Base-by-base conservation (phyloP, 2,329 filamentous ascomycete species). In the Ilyonectria destructans region DNA sequence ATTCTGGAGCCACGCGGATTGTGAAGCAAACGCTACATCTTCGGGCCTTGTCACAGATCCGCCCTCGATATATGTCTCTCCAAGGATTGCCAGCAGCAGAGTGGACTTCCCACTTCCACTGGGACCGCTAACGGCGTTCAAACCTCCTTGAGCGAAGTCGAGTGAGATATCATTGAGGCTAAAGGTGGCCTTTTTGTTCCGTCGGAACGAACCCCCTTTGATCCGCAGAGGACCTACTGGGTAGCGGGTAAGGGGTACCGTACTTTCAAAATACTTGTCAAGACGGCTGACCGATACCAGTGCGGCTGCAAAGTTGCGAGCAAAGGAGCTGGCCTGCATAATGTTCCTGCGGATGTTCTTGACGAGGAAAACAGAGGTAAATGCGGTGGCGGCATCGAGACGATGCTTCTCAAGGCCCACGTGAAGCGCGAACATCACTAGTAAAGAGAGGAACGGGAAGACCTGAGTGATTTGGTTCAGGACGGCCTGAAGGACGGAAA, bases 31-130 rank as follows among this genome's bases (percentile, higher is more conserved):
- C 0, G 87, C 88, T 31, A 89, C 81, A 62, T 89, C 87, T 21
- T 80, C 79, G 1, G 87, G 86, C 7, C 84, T 82, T 4, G 84
- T 85, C 19, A 89, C 82, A 17, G 77, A 75, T 17, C 87, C 88
- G 3, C 71, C 71, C 60, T 87, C 85, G 29, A 87, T 75, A 55
- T 87, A 80, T 1, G 87, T 87, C 75, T 89, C 87, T 12, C 88
- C 87, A 4, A 89, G 79, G 15, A 89, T 86, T 2, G 86, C 83
- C 58, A 87, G 78, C 26, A 90, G 78, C 2, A 90, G 77, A 0
- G 87, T 88, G 1, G 88, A 88, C 75, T 90, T 90, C 7, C 88
- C 88, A 67, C 85, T 85, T 8, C 88, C 88, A 37, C 87, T 89
- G 13, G 83, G 82, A 0, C 88, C 88, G 13, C 83, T 84, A 2